Conservation (phyloP, 768 basidiomycete species). For the Galerina sulciceps region DNA sequence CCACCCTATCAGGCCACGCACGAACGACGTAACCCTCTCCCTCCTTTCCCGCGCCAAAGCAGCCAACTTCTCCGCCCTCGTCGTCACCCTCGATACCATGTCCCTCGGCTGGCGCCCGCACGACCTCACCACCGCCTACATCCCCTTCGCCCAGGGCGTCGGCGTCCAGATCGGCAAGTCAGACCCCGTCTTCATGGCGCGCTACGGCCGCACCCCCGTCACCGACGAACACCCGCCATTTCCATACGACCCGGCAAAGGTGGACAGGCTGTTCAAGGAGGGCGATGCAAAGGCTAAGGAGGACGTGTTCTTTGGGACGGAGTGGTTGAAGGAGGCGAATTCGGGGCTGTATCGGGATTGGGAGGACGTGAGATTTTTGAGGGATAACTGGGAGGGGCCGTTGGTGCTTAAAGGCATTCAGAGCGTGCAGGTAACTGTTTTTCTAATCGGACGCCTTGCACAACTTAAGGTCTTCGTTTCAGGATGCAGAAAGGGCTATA, state of each 20-base stretch:
- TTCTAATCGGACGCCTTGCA: background rate
- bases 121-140: conserved; percentile 66
- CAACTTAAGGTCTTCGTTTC: background rate
- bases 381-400: conserved; percentile 78
- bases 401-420: conserved; percentile 82
- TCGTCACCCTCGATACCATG: conserved; percentile 83
- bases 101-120: conserved; percentile 76
- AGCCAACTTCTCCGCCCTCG: conserved; percentile 68
- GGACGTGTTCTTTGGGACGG: conserved; percentile 51
- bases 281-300: conserved; percentile 53
- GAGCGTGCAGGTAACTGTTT: conserved; percentile 48
- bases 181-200: conserved; percentile 80
- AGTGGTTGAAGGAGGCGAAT: conserved; percentile 67
- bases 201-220: conserved; percentile 49
- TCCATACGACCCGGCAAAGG: conserved; percentile 59
- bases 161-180: conserved; percentile 71
- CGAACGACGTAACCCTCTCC: conserved; percentile 64
- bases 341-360: conserved; percentile 68
- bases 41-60: conserved; percentile 68
- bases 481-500: conserved; percentile 74
- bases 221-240: conserved; percentile 47
- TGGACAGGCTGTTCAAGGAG: conserved; percentile 41
- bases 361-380: conserved; percentile 72
- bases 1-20: conserved; percentile 53
- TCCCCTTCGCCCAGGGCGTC: conserved; percentile 69